Conservation (phyloP, 2,329 filamentous ascomycete species). For the Sporothrix dimorphospora region DNA sequence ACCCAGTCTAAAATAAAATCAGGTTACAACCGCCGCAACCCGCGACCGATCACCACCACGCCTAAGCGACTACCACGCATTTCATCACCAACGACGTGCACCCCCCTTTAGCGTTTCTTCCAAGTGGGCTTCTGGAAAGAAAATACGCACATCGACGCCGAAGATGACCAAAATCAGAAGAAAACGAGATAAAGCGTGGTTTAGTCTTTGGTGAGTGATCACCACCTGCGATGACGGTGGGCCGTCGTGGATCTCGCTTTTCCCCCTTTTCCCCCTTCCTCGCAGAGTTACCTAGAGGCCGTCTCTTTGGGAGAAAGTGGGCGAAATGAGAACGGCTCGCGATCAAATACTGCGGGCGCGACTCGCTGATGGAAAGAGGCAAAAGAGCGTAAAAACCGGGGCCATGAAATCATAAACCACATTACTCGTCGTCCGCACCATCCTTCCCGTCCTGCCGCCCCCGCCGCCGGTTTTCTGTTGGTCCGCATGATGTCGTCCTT, state of each 20-base stretch:
- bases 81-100: neutral
- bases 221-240: neutral
- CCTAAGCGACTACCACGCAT: neutral
- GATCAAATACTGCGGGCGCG: neutral
- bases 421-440: neutral
- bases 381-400: neutral
- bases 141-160: neutral
- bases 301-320: neutral
- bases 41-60: neutral
- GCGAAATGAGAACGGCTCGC: constrained; percentile 2
- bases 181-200: neutral
- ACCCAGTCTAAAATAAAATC: neutral
- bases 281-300: neutral
- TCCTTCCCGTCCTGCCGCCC: neutral
- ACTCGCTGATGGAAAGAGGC: constrained; percentile 7
- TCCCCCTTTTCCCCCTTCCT: neutral
- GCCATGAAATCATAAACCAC: constrained; percentile 9
- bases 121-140: constrained; percentile 6
- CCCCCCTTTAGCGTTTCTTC: neutral
- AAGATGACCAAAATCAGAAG: neutral
- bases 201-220: neutral
- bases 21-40: constrained; percentile 6
- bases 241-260: neutral
- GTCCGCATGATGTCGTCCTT: neutral
- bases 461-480: neutral